Base-by-base conservation (phyloP, 257 asterid species). In the Ilex asprella region DNA sequence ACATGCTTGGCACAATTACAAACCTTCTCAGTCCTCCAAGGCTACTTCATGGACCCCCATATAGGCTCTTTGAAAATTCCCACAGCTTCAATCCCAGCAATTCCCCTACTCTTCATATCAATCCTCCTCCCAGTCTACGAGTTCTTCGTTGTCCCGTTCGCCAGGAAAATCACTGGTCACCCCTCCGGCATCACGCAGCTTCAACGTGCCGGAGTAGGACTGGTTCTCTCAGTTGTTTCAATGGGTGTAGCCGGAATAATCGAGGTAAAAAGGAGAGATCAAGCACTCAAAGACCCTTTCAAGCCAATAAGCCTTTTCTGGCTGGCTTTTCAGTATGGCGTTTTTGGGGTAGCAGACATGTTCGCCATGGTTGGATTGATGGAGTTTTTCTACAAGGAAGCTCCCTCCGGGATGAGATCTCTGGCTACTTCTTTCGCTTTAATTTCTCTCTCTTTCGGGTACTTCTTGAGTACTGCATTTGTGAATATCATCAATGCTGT, bases 281-380 rank as follows among this genome's bases (percentile, higher is more conserved):
- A 44, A 44, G 76, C 82, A 13, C 9, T 78, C 31, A 50, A 27
- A 12, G 52, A 79, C 21, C 79, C 80, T 0, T 12, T 39, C 16
- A n/a, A 66, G n/a, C 77, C 85, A 3, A 72, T 84, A 5, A 81
- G 86, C 39, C 78, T 87, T 0, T 85, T 85, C 58, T 87, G 94
- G 94, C 66, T 87, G 2, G 65, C 87, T 0, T 78, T 82, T 43
- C 96, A 87, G 54, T 85, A 85, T 7, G 89, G 85, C 0, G 63
- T 88, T 0, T 81, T 85, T 10, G 96, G 94, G n/a, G 67, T 83
- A 29, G 94, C 94, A 1, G 91, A 87, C 35, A 81, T 87, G 88
- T 85, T 85, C 35, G 76, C 94, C 0, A 55, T 87, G 41, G 85
- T 83, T 5, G 94, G 96, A 12, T 60, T 81, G 62, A 16, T 87